Percentiles rank a stretch among this genome's conserved stretches.
Evolutionary conservation across 2,329 filamentous ascomycete genomes (phyloP).

Genomic region (Grosmannia clavigera): DNA sequence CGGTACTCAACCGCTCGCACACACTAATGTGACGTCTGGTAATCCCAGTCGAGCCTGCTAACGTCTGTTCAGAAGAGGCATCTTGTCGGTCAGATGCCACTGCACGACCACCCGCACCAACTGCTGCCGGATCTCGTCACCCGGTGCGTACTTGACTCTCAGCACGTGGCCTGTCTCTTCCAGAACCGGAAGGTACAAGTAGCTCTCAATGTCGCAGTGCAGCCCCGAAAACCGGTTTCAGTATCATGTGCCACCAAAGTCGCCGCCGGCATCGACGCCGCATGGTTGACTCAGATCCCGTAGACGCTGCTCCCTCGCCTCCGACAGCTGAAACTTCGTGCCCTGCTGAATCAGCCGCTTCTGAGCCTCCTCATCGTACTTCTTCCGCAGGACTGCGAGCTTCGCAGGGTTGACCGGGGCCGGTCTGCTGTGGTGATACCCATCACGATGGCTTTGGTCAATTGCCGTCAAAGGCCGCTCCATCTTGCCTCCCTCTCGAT

Average conservation of each 20-base stretch:
- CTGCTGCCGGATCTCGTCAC: slow-evolving; percentile 30
- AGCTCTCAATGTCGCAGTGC: slow-evolving; percentile 46
- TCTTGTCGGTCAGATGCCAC: slow-evolving; percentile 29
- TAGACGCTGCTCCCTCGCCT: slow-evolving; percentile 12
- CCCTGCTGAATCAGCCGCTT: slow-evolving; percentile 23
- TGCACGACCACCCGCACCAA: slow-evolving; percentile 28
- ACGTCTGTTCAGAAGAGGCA: slow-evolving; percentile 33
- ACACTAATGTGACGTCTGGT: slow-evolving; percentile 16
- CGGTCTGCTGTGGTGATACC: neutral
- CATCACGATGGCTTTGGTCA: neutral
- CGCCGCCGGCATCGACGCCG: slow-evolving; percentile 27
- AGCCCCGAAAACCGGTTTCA: slow-evolving; percentile 39
- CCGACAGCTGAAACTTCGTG: slow-evolving; percentile 18
- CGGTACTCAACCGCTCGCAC: slow-evolving; percentile 13
- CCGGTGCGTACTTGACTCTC: slow-evolving; percentile 26
- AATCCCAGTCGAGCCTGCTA: slow-evolving; percentile 27
- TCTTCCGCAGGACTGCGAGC: slow-evolving; percentile 14
- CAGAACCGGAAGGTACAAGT: slow-evolving; percentile 46
- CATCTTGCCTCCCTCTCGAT: neutral
- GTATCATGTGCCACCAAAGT: slow-evolving; percentile 39
- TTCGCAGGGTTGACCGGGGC: neutral
- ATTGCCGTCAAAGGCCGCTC: too few relatives aligned
- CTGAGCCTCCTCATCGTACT: slow-evolving; percentile 22
- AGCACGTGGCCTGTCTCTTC: slow-evolving; percentile 50
- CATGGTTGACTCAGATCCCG: slow-evolving; percentile 21